Evolutionary conservation across 306 rosid genomes (phyloP).

Genomic region (Sesbania bispinosa): DNA sequence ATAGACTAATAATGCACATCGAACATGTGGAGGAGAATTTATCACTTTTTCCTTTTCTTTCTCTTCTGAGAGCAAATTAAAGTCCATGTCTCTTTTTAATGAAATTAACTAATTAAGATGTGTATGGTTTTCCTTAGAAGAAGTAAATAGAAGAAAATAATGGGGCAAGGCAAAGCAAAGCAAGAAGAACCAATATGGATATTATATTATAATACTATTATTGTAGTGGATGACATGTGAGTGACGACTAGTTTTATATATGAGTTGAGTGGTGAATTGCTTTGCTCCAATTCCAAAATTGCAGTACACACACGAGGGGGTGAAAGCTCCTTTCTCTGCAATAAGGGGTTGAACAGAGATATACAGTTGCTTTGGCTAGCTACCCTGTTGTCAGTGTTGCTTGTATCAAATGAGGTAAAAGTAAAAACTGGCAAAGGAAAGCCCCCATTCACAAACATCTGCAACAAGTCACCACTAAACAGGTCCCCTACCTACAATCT

Average conservation of each 20-base stretch:
- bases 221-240: conserved; percentile 23
- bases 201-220: background rate
- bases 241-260: background rate
- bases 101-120: background rate
- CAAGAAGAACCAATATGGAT: background rate
- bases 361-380: conserved; percentile 31
- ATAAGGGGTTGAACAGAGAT: conserved; percentile 14
- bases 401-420: conserved; percentile 27
- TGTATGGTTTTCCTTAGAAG: background rate
- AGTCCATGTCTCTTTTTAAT: background rate
- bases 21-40: background rate
- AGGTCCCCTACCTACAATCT: conserved; percentile 20
- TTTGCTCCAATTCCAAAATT: conserved; percentile 16
- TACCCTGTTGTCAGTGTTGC: conserved; percentile 23
- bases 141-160: conserved; percentile 1
- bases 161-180: background rate
- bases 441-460: conserved; percentile 21
- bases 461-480: conserved; percentile 28
- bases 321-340: conserved; percentile 21
- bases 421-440: conserved; percentile 28
- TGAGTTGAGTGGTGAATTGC: background rate
- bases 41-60: background rate
- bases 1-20: background rate
- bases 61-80: too few species aligned
- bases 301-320: conserved; percentile 37